Conservation (phyloP, 768 basidiomycete genomes). For the Termitomyces sp. region DNA sequence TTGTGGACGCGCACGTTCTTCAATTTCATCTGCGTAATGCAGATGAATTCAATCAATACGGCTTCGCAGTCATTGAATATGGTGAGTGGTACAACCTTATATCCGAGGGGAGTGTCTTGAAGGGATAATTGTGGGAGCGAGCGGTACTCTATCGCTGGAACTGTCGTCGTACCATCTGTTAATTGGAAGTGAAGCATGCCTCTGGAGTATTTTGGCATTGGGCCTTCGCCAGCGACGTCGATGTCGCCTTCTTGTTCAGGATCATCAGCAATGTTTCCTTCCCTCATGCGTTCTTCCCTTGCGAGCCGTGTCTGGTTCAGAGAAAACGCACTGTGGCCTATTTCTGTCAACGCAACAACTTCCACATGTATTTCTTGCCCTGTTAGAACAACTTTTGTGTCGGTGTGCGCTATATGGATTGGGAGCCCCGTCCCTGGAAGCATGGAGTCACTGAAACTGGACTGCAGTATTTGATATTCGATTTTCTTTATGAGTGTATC, state of each 20-base stretch:
- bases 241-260: slow-evolving; percentile 48
- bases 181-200: slow-evolving; percentile 75
- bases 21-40: slow-evolving; percentile 55
- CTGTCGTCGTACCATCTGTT: slow-evolving; percentile 67
- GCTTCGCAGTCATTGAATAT: neutral
- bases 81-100: slow-evolving; percentile 52
- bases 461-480: slow-evolving; percentile 66
- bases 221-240: slow-evolving; percentile 65
- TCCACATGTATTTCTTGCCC: slow-evolving; percentile 68
- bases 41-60: neutral
- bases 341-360: slow-evolving; percentile 74
- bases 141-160: slow-evolving; percentile 80
- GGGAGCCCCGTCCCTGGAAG: slow-evolving; percentile 67
- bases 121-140: slow-evolving; percentile 62
- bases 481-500: slow-evolving; percentile 51
- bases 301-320: slow-evolving; percentile 68
- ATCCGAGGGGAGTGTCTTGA: slow-evolving; percentile 77
- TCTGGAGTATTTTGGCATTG: slow-evolving; percentile 78
- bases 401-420: slow-evolving; percentile 28
- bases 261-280: slow-evolving; percentile 38
- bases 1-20: slow-evolving; percentile 64
- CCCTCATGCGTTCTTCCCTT: slow-evolving; percentile 59
- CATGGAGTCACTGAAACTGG: slow-evolving; percentile 72
- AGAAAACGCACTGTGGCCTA: slow-evolving; percentile 79
- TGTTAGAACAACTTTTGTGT: slow-evolving; percentile 31